Evolutionary conservation across 108 stramenopile genomes (phyloP), one percentile per base, ranked within the genome.

Genomic region (Phaeodactylum tricornutum): DNA sequence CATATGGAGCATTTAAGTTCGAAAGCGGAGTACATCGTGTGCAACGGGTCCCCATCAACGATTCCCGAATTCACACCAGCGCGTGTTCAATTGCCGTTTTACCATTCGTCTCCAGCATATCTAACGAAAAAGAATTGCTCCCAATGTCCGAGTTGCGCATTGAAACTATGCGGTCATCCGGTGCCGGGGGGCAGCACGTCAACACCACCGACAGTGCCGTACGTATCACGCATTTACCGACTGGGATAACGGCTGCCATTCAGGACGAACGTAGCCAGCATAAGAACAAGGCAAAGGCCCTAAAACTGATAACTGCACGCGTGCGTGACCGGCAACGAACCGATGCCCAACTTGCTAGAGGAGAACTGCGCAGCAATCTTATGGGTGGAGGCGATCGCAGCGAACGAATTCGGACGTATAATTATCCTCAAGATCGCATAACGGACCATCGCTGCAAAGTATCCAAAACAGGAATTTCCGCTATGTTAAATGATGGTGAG

Each of bases 121-220:
- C 61, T 55, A 23, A 64, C 74, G 35, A 50, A 28, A 47, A 25
- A 47, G 35, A n/a, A 29, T 56, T 71, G 0, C 66, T 80, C 26
- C 86, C 74, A 29, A 53, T 64, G 39, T 67, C 80, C 0, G 92
- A 95, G 36, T 39, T 98, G 1, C 72, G 73, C 41, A 75, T 96
- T 22, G 94, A 97, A 38, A 83, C 78, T 0, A 94, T 86, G 76
- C 59, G 98, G 27, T 69, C 96, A 0, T 74, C 76, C 21, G 98
- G 98, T 6, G 85, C 90, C 0, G 94, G 94, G 1, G 94, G 94
- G 16, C 93, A 94, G 64, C 82, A 84, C 60, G 74, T 94, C n/a
- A 99, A 97, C 62, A 99, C 96, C 14, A 99, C 98, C 12, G 93
- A 99, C 29, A 92, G 89, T 45, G 98, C 98, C 24, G 92, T 99